Base-by-base conservation (phyloP, 2,329 filamentous ascomycete species). In the Mollisia scopiformis region DNA sequence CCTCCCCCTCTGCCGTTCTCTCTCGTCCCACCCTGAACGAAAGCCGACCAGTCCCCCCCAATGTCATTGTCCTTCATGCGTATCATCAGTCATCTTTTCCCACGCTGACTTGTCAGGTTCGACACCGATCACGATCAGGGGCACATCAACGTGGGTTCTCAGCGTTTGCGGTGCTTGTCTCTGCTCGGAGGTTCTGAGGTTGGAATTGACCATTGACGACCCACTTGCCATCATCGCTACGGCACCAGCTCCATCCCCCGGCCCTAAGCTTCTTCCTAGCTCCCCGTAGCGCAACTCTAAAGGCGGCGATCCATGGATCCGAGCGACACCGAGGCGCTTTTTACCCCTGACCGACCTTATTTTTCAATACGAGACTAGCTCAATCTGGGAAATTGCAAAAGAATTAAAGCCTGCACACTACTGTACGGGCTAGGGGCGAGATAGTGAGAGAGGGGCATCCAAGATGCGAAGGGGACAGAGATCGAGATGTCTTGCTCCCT, bases 321-420 rank as follows among this genome's bases (percentile, higher is more conserved):
- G 43, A 47, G 43, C 16, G 43, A 14, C 43, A n/a, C 13, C 16
- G n/a, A n/a, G 37, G 41, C 23, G 41, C 11, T n/a, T 25, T 47
- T 47, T 43, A 47, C 43, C 43, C 43, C 43, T 47, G 43, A 47
- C 43, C 14, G 43, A 47, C 43, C 43, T 47, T 47, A 47, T 47
- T 47, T 39, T 47, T 47, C 43, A 27, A 47, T 47, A 47, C 43
- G 43, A 47, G 43, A 47, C 43, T 25, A 47, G 43, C 21, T 8
- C 14, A 11, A 27, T 47, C 10, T 27, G 43, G 43, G 43, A 47
- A 47, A 47, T 47, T 47, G 23, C 43, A 16, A 47, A 7, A 13
- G 28, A n/a, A 16, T 25, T n/a, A n/a, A 28, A 27, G 2, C 1
- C 23, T 25, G 43, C 43, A 16, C 13, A 14, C 43, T 16, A 47